These are phyloP conservation scores for Kodamaea sp. DNA, from an alignment of 1,139 yeast genomes.

Conservation along the genomic window DNA sequence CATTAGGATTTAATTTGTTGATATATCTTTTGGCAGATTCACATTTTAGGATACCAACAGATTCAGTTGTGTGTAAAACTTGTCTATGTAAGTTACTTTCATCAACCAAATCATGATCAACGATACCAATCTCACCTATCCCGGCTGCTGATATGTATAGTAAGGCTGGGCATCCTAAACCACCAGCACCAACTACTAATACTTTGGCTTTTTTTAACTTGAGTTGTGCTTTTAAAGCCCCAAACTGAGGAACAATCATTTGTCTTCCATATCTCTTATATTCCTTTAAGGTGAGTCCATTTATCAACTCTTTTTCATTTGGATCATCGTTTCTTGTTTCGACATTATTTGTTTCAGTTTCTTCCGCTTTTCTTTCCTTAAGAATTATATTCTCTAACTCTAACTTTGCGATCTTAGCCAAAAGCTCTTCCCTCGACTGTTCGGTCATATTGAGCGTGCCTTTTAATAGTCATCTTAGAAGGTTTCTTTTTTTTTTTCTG, in stretches of 20 bases:
- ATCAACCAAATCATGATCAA: conserved; percentile 85
- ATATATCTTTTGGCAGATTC: conserved; percentile 67
- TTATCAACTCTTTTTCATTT: background rate
- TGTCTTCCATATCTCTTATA: conserved; percentile 88
- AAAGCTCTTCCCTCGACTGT: conserved; percentile 5
- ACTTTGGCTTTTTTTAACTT: conserved; percentile 55
- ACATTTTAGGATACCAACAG: conserved; percentile 69
- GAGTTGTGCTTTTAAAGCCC: conserved; percentile 53
- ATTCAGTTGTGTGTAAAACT: conserved; percentile 65
- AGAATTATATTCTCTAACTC: conserved; percentile 25
- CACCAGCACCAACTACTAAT: conserved; percentile 93
- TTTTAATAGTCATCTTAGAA: too few species aligned
- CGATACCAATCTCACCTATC: conserved; percentile 77
- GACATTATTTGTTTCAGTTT: conserved; percentile 4
- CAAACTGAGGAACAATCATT: conserved; percentile 82
- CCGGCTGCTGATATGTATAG: conserved; percentile 88
- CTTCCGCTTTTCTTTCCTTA: conserved; percentile 5
- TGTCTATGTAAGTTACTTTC: conserved; percentile 86
- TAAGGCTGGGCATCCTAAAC: conserved; percentile 90
- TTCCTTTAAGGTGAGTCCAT: conserved; percentile 51
- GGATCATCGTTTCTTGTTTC: background rate
- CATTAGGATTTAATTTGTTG: conserved; percentile 60
- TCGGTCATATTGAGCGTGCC: conserved; percentile 2
- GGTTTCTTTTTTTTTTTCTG: too few species aligned
- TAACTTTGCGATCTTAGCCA: conserved; percentile 15